These are phyloP conservation scores for Drechslerella coelobrocha DNA, from an alignment of 2,329 filamentous ascomycete species.

Conservation along the genomic window DNA sequence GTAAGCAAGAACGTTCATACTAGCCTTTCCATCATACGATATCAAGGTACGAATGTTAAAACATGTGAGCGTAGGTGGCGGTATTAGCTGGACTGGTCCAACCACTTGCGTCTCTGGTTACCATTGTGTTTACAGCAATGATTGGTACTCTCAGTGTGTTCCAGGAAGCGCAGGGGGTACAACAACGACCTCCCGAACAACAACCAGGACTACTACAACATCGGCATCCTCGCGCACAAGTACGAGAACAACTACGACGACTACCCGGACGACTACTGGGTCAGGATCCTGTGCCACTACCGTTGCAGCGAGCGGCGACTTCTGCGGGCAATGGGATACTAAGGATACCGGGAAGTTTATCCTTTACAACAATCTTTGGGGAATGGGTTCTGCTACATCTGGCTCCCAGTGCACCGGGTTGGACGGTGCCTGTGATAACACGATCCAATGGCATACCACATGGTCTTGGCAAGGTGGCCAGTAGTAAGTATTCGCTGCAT, in stretches of 20 bases:
- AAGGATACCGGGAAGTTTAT: slow-evolving; percentile 40
- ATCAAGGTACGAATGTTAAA: too few relatives aligned
- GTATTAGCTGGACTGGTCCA: slow-evolving; percentile 56
- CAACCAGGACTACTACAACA: slow-evolving; percentile 8
- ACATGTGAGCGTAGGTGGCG: too few relatives aligned
- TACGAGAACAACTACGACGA: neutral
- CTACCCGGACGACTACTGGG: slow-evolving; percentile 25
- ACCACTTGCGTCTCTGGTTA: slow-evolving; percentile 60
- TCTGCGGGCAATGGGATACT: slow-evolving; percentile 42
- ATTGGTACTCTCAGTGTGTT: slow-evolving; percentile 61
- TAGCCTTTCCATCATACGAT: neutral
- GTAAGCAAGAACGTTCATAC: slow-evolving; percentile 47
- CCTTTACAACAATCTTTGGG: slow-evolving; percentile 60
- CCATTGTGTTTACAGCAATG: slow-evolving; percentile 58
- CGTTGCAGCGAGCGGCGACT: slow-evolving; percentile 25
- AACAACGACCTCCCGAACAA: slow-evolving; percentile 4
- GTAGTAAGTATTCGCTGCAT: slow-evolving; percentile 53
- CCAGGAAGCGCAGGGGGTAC: slow-evolving; percentile 52
- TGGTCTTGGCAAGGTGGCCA: slow-evolving; percentile 60
- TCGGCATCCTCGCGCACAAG: neutral
- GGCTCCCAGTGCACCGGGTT: slow-evolving; percentile 62
- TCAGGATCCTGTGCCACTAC: slow-evolving; percentile 11
- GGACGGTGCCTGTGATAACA: slow-evolving; percentile 57
- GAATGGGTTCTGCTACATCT: slow-evolving; percentile 58
- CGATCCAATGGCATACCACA: slow-evolving; percentile 60